These are phyloP conservation scores for Pelargonium australe DNA, from an alignment of 441 rosid species.

Conservation along the genomic window DNA sequence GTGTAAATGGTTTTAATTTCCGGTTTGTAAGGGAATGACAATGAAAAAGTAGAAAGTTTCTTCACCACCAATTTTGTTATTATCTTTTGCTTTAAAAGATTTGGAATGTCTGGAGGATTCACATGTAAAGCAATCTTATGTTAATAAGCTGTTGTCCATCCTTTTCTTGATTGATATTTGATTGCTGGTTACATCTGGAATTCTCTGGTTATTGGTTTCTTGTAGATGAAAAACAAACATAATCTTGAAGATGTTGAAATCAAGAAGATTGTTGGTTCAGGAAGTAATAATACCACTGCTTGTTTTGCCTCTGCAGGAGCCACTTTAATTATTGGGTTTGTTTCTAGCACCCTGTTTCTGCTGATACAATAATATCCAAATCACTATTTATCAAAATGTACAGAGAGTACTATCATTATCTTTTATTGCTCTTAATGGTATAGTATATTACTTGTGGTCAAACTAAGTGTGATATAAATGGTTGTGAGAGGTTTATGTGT, in stretches of 20 bases:
- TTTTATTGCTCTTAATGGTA: neutral
- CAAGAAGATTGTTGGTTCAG: conserved; percentile 7
- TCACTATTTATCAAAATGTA: neutral
- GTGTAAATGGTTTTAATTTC: too few species aligned
- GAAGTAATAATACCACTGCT: neutral
- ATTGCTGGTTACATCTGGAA: neutral
- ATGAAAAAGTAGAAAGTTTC: too few species aligned
- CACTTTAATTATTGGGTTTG: conserved; percentile 6
- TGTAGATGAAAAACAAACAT: conserved; percentile 4
- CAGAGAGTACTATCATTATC: neutral
- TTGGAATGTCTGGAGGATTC: too few species aligned
- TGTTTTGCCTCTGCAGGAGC: conserved; percentile 6
- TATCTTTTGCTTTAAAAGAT: too few species aligned
- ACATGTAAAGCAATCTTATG: too few species aligned
- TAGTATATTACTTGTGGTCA: neutral
- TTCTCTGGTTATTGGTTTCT: neutral
- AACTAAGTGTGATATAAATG: neutral
- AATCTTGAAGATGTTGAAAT: conserved; percentile 1
- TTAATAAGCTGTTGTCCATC: too few species aligned
- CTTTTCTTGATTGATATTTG: too few species aligned
- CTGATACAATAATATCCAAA: neutral
- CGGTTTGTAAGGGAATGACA: too few species aligned
- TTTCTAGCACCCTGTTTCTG: neutral
- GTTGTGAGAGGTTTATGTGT: neutral
- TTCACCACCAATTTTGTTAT: too few species aligned